phyloP scores from a whole-genome alignment of 2,329 filamentous ascomycete species.

The Ophiocordyceps camponoti-rufipedis region DNA sequence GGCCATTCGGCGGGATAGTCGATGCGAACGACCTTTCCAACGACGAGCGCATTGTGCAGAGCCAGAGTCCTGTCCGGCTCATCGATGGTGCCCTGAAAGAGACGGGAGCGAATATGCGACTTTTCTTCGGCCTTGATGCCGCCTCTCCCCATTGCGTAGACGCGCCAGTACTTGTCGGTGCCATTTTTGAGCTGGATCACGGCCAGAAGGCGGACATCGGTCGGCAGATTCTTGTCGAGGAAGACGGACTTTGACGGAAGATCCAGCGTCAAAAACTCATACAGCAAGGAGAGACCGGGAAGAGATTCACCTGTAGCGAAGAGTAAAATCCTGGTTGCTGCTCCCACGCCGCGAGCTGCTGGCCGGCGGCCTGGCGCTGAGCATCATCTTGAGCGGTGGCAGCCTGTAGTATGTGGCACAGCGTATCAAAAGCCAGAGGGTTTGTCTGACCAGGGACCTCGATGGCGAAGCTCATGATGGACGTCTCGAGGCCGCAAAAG shows the following conservation, averaged over 20 bases:
- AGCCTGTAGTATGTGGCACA: slow-evolving; percentile 44
- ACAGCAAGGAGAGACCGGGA: too few relatives aligned
- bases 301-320: slow-evolving; percentile 38
- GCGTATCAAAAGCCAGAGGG: slow-evolving; percentile 43
- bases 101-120: slow-evolving; percentile 59
- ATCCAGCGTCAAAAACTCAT: too few relatives aligned
- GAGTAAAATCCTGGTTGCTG: slow-evolving; percentile 46
- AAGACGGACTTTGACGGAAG: slow-evolving; percentile 45
- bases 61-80: slow-evolving; percentile 63
- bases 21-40: slow-evolving; percentile 74
- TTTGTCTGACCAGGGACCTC: slow-evolving; percentile 71
- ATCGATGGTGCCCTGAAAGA: slow-evolving; percentile 59
- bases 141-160: slow-evolving; percentile 35
- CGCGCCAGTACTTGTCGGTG: slow-evolving; percentile 83
- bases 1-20: slow-evolving; percentile 84
- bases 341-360: slow-evolving; percentile 60
- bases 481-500: slow-evolving; percentile 1
- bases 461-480: slow-evolving; percentile 48
- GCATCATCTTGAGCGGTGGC: slow-evolving; percentile 43
- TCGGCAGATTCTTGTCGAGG: slow-evolving; percentile 57
- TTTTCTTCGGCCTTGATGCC: slow-evolving; percentile 51
- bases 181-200: slow-evolving; percentile 94
- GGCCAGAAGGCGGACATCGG: slow-evolving; percentile 70
- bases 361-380: slow-evolving; percentile 47
- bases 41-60: slow-evolving; percentile 71